phyloP scores from a whole-genome alignment of 805 yeast genomes.

The Sugiyamaella marilandica region DNA sequence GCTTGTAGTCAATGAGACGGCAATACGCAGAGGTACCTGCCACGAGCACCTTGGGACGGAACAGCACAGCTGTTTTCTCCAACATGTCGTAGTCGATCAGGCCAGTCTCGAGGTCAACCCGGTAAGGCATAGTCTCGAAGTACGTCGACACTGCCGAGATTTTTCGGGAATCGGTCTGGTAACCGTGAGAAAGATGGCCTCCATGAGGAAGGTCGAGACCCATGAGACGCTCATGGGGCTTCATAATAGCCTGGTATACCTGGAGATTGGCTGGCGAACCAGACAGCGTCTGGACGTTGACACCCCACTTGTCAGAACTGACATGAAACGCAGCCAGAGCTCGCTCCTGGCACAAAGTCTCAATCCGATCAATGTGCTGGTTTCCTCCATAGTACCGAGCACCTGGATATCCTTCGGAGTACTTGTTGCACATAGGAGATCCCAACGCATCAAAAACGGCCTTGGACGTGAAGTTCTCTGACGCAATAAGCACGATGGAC shows the following conservation, averaged over 20 bases:
- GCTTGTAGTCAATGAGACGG: slow-evolving; percentile 91
- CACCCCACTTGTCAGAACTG: slow-evolving; percentile 88
- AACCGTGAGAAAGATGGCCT: slow-evolving; percentile 97
- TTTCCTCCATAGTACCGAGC: slow-evolving; percentile 99
- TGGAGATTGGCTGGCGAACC: slow-evolving; percentile 98
- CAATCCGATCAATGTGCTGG: slow-evolving; percentile 93
- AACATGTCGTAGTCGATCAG: slow-evolving; percentile 93
- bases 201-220: slow-evolving; percentile 98
- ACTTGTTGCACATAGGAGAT: slow-evolving; percentile 96
- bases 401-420: slow-evolving; percentile 99
- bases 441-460: slow-evolving; percentile 96
- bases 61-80: slow-evolving; percentile 83
- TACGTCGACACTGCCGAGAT: slow-evolving; percentile 94
- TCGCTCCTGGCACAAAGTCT: slow-evolving; percentile 86
- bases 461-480: slow-evolving; percentile 94
- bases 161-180: slow-evolving; percentile 89
- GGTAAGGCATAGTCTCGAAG: slow-evolving; percentile 98
- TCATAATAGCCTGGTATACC: slow-evolving; percentile 92
- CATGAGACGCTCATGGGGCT: slow-evolving; percentile 95
- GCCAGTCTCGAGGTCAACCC: slow-evolving; percentile 88
- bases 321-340: slow-evolving; percentile 86
- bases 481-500: slow-evolving; percentile 90
- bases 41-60: slow-evolving; percentile 93
- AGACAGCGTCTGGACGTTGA: slow-evolving; percentile 91
- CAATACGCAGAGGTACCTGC: slow-evolving; percentile 99